phyloP scores from a whole-genome alignment of 768 basidiomycete genomes.

The Inosperma sp. region DNA sequence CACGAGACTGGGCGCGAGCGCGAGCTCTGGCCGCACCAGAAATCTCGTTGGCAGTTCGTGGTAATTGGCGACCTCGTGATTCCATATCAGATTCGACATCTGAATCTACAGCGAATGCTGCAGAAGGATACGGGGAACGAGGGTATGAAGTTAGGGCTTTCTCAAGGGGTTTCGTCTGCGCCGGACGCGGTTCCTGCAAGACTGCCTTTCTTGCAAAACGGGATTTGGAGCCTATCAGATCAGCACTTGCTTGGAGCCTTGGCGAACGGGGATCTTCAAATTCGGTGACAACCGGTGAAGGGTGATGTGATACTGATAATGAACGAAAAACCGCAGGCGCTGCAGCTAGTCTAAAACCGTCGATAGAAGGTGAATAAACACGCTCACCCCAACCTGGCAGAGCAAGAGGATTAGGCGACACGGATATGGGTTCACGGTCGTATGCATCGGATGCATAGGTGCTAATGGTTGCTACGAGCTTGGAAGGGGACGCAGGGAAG shows the following conservation, averaged over 20 bases:
- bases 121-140: conserved; percentile 41
- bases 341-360: conserved; percentile 33
- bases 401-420: conserved; percentile 52
- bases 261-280: conserved; percentile 41
- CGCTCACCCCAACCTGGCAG: conserved; percentile 54
- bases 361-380: conserved; percentile 34
- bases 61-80: conserved; percentile 17
- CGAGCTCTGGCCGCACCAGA: conserved; percentile 17
- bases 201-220: conserved; percentile 24
- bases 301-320: conserved; percentile 13
- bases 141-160: conserved; percentile 34
- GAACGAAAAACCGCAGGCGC: conserved; percentile 29
- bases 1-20: conserved; percentile 19
- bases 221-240: conserved; percentile 14
- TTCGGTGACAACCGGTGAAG: conserved; percentile 28
- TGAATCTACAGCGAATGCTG: conserved; percentile 21
- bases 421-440: conserved; percentile 59
- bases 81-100: conserved; percentile 16
- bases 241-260: conserved; percentile 22
- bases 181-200: conserved; percentile 5
- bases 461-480: conserved; percentile 49
- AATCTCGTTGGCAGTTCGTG: conserved; percentile 14
- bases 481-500: conserved; percentile 56
- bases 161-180: conserved; percentile 21
- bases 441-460: conserved; percentile 57